A percentile compares a stretch with the other conserved stretches of the same genome.
These are phyloP conservation scores for Candida coquimbonensis DNA, from an alignment of 805 yeast species.

Conservation along the genomic window DNA sequence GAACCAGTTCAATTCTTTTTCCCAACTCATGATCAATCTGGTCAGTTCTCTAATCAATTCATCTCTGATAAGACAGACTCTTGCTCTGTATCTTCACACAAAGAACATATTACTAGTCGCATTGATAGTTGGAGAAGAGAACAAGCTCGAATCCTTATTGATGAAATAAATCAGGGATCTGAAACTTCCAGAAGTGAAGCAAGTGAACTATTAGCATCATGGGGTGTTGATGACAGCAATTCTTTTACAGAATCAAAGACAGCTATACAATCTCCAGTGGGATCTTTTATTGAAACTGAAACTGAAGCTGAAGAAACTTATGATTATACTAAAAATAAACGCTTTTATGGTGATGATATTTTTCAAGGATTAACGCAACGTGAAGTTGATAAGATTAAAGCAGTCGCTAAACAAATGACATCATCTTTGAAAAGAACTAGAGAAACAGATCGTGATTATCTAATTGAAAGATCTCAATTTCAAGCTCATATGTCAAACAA, in stretches of 20 bases:
- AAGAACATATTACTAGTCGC: constrained; percentile 19
- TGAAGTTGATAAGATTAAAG: constrained; percentile 21
- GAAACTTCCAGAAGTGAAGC: constrained; percentile 6
- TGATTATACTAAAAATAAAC: constrained; percentile 3
- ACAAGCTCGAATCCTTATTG: constrained; percentile 19
- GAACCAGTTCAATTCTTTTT: constrained; percentile 12
- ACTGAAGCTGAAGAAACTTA: constrained; percentile 3
- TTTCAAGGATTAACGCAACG: constrained; percentile 14
- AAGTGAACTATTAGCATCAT: constrained; percentile 24
- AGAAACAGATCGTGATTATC: background rate
- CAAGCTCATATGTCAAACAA: constrained; percentile 3
- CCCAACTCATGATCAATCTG: constrained; percentile 14
- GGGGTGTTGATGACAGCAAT: constrained; percentile 27
- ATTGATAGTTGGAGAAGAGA: constrained; percentile 24
- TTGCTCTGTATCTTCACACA: constrained; percentile 6
- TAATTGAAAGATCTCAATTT: constrained; percentile 5
- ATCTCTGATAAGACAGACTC: background rate
- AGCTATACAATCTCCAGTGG: constrained; percentile 1
- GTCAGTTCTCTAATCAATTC: constrained; percentile 1
- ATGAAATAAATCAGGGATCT: constrained; percentile 15
- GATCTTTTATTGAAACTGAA: background rate
- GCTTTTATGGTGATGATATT: constrained; percentile 24
- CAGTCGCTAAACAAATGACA: constrained; percentile 19
- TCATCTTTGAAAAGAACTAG: constrained; percentile 15
- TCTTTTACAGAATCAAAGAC: background rate